A percentile compares a stretch with the other conserved stretches of the same genome.
Evolutionary conservation across 2,329 filamentous ascomycete species (phyloP).

Genomic region (Rhinocladiella similis): DNA sequence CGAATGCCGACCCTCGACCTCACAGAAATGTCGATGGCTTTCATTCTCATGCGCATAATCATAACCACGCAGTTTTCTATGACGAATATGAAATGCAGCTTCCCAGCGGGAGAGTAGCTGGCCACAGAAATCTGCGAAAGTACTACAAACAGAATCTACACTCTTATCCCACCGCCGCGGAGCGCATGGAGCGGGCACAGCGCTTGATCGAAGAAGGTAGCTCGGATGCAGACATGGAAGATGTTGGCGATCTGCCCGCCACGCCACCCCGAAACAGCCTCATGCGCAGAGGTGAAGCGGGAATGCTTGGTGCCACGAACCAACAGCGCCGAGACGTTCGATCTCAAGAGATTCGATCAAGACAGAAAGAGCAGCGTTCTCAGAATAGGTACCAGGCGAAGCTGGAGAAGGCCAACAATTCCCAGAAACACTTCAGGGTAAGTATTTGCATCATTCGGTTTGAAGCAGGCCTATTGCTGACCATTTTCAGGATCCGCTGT

Average conservation of each 20-base stretch:
- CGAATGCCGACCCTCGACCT: slow-evolving; percentile 66
- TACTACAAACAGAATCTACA: slow-evolving; percentile 94
- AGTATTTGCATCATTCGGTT: slow-evolving; percentile 31
- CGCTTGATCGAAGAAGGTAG: slow-evolving; percentile 38
- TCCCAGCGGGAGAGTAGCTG: slow-evolving; percentile 83
- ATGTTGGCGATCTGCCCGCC: slow-evolving; percentile 27
- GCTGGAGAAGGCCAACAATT: slow-evolving; percentile 72
- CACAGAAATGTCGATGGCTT: slow-evolving; percentile 76
- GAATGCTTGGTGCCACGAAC: slow-evolving; percentile 77
- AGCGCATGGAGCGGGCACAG: slow-evolving; percentile 61
- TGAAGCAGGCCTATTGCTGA: slow-evolving; percentile 7
- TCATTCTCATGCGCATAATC: slow-evolving; percentile 80
- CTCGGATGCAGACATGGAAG: slow-evolving; percentile 54
- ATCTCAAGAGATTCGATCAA: slow-evolving; percentile 67
- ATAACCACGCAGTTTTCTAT: slow-evolving; percentile 75
- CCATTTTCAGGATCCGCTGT: slow-evolving; percentile 23
- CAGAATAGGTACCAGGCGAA: slow-evolving; percentile 66
- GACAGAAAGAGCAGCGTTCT: slow-evolving; percentile 63
- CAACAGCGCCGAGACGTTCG: slow-evolving; percentile 69
- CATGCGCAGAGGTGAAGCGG: slow-evolving; percentile 69
- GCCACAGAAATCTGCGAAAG: slow-evolving; percentile 80
- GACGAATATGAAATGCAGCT: slow-evolving; percentile 94
- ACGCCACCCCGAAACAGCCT: slow-evolving; percentile 37
- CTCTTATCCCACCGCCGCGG: slow-evolving; percentile 75
- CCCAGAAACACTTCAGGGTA: slow-evolving; percentile 73